Base-by-base conservation (phyloP, 768 basidiomycete species). In the Tylopilus balloui region DNA sequence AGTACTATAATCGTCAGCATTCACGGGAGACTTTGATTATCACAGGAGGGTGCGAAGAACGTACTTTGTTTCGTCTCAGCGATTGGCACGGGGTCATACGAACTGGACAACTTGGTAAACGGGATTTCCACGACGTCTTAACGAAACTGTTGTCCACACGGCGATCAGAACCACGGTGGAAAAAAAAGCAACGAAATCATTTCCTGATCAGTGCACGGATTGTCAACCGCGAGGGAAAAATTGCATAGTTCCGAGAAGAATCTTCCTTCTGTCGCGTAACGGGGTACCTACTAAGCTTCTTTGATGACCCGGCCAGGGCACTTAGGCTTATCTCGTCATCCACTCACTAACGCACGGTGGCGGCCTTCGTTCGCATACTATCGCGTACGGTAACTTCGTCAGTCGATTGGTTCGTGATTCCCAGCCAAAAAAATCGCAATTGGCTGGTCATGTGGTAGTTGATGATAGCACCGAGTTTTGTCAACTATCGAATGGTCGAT, bases 21-120 rank as follows among this genome's bases (percentile, higher is more conserved):
- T 58, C 58, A 58, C 57, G 58, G 57, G 57, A 58, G 45, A 45
- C 8, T 3, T 1, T 15, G 6, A n/a, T n/a, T 6, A 17, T 25
- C n/a, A n/a, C n/a, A n/a, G n/a, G n/a, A n/a, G 27, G 38, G 36
- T n/a, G 21, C 23, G 32, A 21, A 48, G 3, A 13, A 19, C 17
- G 15, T 20, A 27, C 21, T 3, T 35, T 47, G 13, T 21, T 21
- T 17, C 41, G 6, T 36, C 17, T 9, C 27, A 38, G 37, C 37
- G 21, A 32, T 47, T n/a, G n/a, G n/a, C 31, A 34, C 34, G 19
- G 21, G n/a, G 36, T 36, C 25, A 4, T 15, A 19, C 35, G 28
- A 43, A 46, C 32, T 15, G 15, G 24, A 47, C 49, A 45, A 40
- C n/a, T n/a, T n/a, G n/a, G 17, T 20, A 14, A n/a, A 17, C 17